phyloP scores from a whole-genome alignment of 352 stramenopile species.

The Globisporangium spiculum region DNA sequence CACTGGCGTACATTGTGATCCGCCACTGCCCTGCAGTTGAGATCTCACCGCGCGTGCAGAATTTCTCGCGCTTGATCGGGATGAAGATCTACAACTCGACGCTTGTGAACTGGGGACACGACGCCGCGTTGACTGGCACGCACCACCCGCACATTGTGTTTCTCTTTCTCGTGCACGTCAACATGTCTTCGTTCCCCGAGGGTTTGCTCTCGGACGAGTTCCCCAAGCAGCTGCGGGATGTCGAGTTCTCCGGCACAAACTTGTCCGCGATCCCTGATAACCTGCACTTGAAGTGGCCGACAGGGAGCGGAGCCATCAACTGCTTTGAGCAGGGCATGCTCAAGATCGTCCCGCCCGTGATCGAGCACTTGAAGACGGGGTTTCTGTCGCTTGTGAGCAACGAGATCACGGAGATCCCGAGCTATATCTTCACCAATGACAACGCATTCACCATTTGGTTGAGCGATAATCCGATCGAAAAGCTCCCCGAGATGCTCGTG shows the following conservation, averaged over 20 bases:
- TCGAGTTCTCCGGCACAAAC: constrained; percentile 44
- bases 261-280: constrained; percentile 28
- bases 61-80: constrained; percentile 29
- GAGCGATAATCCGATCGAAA: constrained; percentile 22
- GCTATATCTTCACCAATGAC: constrained; percentile 15
- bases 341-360: constrained; percentile 9
- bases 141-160: constrained; percentile 28
- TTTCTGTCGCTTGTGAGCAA: constrained; percentile 30
- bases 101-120: constrained; percentile 24
- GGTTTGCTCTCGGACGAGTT: constrained; percentile 37
- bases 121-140: constrained; percentile 23
- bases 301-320: background rate
- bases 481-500: constrained; percentile 16
- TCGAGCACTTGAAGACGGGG: constrained; percentile 16
- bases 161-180: constrained; percentile 31
- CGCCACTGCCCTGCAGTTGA: constrained; percentile 39
- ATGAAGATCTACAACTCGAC: constrained; percentile 49
- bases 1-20: constrained; percentile 28
- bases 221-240: constrained; percentile 26
- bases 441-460: constrained; percentile 16
- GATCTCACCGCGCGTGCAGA: constrained; percentile 21
- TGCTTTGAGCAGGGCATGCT: constrained; percentile 26
- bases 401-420: constrained; percentile 13
- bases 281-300: constrained; percentile 30
- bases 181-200: constrained; percentile 32